phyloP scores from a whole-genome alignment of 1,284 basidiomycete species.

The Ganoderma lucidum region DNA sequence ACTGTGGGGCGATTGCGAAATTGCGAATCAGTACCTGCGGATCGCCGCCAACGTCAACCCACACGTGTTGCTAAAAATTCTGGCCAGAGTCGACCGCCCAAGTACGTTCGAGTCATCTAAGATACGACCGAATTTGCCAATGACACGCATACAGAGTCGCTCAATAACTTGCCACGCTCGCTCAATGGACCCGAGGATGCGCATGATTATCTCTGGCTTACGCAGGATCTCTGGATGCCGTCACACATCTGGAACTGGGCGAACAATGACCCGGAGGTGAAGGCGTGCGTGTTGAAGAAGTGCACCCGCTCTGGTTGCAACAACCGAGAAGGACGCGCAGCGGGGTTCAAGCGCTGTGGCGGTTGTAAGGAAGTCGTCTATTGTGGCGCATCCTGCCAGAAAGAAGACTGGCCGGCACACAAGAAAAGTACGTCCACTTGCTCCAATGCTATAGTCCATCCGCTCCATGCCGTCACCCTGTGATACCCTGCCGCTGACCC shows the following conservation, averaged over 20 bases:
- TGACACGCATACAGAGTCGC: slow-evolving; percentile 35
- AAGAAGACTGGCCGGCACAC: slow-evolving; percentile 48
- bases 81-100: slow-evolving; percentile 46
- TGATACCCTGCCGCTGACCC: slow-evolving; percentile 17
- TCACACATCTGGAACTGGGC: slow-evolving; percentile 53
- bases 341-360: slow-evolving; percentile 40
- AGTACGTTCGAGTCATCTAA: slow-evolving; percentile 38
- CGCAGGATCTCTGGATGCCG: slow-evolving; percentile 54
- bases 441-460: slow-evolving; percentile 36
- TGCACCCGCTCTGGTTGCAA: slow-evolving; percentile 32
- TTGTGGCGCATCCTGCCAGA: slow-evolving; percentile 49
- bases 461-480: slow-evolving; percentile 21
- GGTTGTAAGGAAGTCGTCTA: slow-evolving; percentile 45
- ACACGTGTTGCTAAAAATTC: slow-evolving; percentile 47
- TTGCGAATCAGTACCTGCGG: slow-evolving; percentile 49
- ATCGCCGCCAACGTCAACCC: slow-evolving; percentile 46
- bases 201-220: slow-evolving; percentile 54
- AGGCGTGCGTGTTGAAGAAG: slow-evolving; percentile 29
- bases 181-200: slow-evolving; percentile 50
- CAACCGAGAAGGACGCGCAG: slow-evolving; percentile 32
- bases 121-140: not conserved
- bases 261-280: slow-evolving; percentile 44
- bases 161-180: slow-evolving; percentile 43
- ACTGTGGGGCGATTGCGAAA: slow-evolving; percentile 48
- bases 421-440: slow-evolving; percentile 38